phyloP scores from a whole-genome alignment of 2,329 filamentous ascomycete species.

The Clarireedia monteithiana region DNA sequence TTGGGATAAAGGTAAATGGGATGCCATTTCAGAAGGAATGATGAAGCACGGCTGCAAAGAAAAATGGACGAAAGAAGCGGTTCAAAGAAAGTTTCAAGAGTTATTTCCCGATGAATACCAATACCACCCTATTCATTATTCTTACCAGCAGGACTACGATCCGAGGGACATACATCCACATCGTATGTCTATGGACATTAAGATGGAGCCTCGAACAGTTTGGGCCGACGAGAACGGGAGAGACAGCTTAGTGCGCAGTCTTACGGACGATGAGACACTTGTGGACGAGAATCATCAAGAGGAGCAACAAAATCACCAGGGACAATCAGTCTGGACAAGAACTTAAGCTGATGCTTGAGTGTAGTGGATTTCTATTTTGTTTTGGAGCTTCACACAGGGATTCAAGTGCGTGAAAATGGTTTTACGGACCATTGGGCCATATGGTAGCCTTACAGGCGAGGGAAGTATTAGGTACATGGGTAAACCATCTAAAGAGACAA shows the following conservation, averaged over 20 bases:
- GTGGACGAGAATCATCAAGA: conserved; percentile 14
- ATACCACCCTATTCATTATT: neutral
- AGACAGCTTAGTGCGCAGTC: neutral
- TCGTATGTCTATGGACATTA: neutral
- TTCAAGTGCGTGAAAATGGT: neutral
- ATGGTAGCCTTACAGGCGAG: neutral
- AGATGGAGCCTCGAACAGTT: conserved; percentile 2
- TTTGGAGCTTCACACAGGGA: neutral
- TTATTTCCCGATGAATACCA: conserved; percentile 14
- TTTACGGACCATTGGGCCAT: neutral
- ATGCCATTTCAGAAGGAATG: conserved; percentile 28
- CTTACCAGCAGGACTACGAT: too few relatives aligned
- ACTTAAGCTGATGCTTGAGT: neutral
- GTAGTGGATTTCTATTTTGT: neutral
- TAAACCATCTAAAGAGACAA: neutral
- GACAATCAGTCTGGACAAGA: conserved; percentile 1
- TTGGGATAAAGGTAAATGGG: conserved; percentile 28
- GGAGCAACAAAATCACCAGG: conserved; percentile 4
- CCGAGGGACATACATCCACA: neutral
- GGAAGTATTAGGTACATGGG: neutral
- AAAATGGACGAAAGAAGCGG: conserved; percentile 29
- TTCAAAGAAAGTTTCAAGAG: conserved; percentile 30
- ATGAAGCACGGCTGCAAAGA: conserved; percentile 27
- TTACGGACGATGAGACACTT: conserved; percentile 4
- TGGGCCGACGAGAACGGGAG: neutral